phyloP scores from a whole-genome alignment of 805 yeast species.

The Teunomyces stri region DNA sequence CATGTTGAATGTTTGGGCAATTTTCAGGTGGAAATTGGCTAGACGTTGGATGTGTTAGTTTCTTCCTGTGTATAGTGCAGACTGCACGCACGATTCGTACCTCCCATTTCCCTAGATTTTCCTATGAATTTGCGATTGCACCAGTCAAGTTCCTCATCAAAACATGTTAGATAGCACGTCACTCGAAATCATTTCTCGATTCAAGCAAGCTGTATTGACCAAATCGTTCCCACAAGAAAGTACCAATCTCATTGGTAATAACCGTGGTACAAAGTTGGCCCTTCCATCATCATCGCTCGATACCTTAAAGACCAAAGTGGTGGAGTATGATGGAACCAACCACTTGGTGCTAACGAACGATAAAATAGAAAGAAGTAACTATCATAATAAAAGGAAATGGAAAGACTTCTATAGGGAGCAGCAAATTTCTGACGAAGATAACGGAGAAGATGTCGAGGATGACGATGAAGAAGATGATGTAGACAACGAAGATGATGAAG shows the following conservation, averaged over 20 bases:
- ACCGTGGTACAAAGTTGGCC: conserved; percentile 34
- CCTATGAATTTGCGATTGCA: background rate
- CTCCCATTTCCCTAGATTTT: background rate
- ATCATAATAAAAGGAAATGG: conserved; percentile 37
- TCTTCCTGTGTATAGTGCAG: no score
- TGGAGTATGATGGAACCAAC: conserved; percentile 36
- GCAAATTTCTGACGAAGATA: conserved; percentile 4
- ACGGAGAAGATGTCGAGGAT: conserved; percentile 5
- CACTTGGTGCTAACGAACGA: conserved; percentile 38
- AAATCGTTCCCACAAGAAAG: conserved; percentile 8
- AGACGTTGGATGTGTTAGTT: no score
- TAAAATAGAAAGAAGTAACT: conserved; percentile 25
- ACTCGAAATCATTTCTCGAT: conserved; percentile 35
- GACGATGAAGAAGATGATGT: conserved; percentile 12
- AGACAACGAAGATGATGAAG: conserved; percentile 7
- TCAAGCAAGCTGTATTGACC: conserved; percentile 35
- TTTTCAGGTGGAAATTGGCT: no score
- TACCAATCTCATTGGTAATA: conserved; percentile 13
- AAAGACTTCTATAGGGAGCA: conserved; percentile 21
- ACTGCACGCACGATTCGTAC: no score
- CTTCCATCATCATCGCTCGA: conserved; percentile 14
- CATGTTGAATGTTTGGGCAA: no score
- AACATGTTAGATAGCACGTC: conserved; percentile 38
- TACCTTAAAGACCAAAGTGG: conserved; percentile 30
- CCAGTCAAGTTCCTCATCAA: background rate